Evolutionary conservation across 106 monocot species (phyloP).

Genomic region (Hemerocallis citrina): DNA sequence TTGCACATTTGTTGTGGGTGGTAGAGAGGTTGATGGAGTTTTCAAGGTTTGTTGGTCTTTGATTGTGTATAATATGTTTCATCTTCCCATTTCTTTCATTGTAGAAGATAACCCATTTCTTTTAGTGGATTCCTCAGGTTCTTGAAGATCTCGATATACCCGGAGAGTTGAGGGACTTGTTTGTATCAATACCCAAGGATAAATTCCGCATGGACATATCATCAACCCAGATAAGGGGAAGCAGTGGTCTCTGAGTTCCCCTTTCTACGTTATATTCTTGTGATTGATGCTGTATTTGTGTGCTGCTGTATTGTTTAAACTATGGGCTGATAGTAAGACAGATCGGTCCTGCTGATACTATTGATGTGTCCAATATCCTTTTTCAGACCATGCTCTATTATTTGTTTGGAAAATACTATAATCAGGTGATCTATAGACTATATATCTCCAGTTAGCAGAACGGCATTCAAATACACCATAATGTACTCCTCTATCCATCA

Average conservation of each 20-base stretch:
- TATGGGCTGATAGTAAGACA: no score
- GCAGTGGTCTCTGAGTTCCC: conserved; percentile 6
- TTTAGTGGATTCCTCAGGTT: conserved; percentile 36
- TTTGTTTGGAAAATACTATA: no score
- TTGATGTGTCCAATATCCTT: no score
- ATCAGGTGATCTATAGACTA: no score
- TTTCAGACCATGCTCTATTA: no score
- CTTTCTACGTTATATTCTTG: not conserved
- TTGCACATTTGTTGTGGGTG: conserved; percentile 79
- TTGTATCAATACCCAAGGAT: conserved; percentile 75
- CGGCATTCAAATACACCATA: not conserved
- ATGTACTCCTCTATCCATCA: not conserved
- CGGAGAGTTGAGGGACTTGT: conserved; percentile 65
- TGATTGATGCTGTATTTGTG: not conserved
- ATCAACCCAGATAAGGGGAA: conserved; percentile 80
- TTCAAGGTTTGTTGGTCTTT: conserved; percentile 59
- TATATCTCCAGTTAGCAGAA: no score
- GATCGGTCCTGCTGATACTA: no score
- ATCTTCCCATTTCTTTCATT: not conserved
- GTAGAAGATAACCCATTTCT: not conserved
- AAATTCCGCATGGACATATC: conserved; percentile 83
- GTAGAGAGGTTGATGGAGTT: conserved; percentile 71
- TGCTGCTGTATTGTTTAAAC: no score
- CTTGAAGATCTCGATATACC: conserved; percentile 88
- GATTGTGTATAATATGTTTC: not conserved